Evolutionary conservation across 192 early-diverging fungal genomes (phyloP).

Genomic region (Coemansia sp.): DNA sequence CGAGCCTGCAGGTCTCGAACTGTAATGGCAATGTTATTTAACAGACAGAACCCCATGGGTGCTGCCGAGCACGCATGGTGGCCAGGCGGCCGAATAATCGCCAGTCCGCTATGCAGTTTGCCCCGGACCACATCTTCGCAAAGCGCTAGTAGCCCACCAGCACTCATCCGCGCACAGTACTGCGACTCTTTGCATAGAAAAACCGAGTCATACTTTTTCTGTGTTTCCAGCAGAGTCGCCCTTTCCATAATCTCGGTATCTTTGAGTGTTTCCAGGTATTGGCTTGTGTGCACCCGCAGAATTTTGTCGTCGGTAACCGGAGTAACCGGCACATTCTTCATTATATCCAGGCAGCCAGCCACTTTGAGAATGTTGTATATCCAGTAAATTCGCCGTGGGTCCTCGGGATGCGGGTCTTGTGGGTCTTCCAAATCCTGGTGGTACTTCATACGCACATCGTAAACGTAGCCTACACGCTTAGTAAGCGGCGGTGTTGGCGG

Average conservation of each 20-base stretch:
- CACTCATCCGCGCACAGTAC: conserved; percentile 68
- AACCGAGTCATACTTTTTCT: conserved; percentile 61
- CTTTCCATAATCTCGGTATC: conserved; percentile 53
- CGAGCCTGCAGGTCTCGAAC: conserved; percentile 59
- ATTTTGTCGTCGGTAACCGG: conserved; percentile 34
- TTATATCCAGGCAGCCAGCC: conserved; percentile 52
- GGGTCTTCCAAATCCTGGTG: conserved; percentile 59
- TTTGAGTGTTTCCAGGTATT: conserved; percentile 50
- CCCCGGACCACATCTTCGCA: conserved; percentile 69
- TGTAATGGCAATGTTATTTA: conserved; percentile 90
- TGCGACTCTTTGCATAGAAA: conserved; percentile 67
- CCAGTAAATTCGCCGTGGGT: conserved; percentile 69
- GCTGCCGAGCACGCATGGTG: conserved; percentile 82
- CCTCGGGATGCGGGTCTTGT: conserved; percentile 72
- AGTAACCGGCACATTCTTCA: conserved; percentile 19
- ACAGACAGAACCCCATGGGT: conserved; percentile 85
- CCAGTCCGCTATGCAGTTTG: conserved; percentile 73
- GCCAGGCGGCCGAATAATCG: conserved; percentile 89
- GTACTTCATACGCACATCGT: conserved; percentile 65
- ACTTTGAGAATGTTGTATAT: conserved; percentile 60
- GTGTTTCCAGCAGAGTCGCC: conserved; percentile 42
- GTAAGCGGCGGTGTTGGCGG: not conserved
- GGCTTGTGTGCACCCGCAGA: conserved; percentile 56
- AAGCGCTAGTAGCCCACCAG: conserved; percentile 72
- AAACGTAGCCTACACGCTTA: conserved; percentile 54